Evolutionary conservation across 306 rosid genomes (phyloP), one percentile per base, ranked within the genome.

Genomic region (Hippophae tibetana): DNA sequence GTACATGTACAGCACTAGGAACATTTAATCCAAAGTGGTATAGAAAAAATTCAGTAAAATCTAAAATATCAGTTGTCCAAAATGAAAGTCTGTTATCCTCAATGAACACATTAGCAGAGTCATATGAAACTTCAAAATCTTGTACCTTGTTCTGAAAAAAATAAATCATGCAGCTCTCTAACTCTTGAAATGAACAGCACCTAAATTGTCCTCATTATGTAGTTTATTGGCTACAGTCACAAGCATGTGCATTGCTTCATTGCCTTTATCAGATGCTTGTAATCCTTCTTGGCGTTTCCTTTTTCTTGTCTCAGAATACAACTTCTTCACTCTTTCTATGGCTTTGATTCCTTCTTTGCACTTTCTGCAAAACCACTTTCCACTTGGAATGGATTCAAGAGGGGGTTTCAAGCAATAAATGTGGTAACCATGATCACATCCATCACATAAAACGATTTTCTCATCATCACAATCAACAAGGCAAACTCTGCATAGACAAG

Each of bases 381-480:
- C 95, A 4, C 9, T 56, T 12, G 99, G 99, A 70, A 93, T 75
- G 52, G 69, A 62, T 47, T 64, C 43, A 13, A 25, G 86, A 2
- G 86, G 81, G 38, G 97, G 97, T 42, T 78, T 61, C 93, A 86
- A 61, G 81, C 99, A 93, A 68, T 86, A 82, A 60, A 86, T 68
- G 69, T 93, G 99, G 81, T 75, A 82, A n/a, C 80, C 97, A 59
- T 88, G 81, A 72, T 93, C 99, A 13, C 99, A 93, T 59, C 94
- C 95, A 66, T 93, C 99, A 58, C 99, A 93, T 18, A 93, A 71
- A 56, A 88, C 83, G 65, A 88, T 79, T 78, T 70, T 56, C 49
- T 79, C 77, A 61, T 93, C 95, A 54, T 88, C 89, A 61, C 48
- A 58, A 74, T 93, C 86, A 6, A 70, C 13, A 50, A 86, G 72